Evolutionary conservation across 2,329 filamentous ascomycete species (phyloP).

Genomic region (Colletotrichum tofieldiae): DNA sequence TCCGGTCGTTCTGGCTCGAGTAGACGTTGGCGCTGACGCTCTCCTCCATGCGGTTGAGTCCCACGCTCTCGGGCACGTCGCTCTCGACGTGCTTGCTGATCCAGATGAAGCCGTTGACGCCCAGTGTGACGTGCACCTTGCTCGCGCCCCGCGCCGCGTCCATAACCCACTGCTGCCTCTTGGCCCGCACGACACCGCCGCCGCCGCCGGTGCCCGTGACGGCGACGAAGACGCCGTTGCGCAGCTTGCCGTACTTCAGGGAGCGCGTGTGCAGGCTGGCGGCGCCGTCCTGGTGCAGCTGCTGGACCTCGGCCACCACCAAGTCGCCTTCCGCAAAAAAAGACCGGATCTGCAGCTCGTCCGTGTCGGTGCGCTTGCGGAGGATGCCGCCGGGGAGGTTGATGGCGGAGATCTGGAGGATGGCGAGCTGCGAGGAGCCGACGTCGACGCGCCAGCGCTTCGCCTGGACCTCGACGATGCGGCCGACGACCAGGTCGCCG

Average conservation of each 20-base stretch:
- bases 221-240: conserved; percentile 91
- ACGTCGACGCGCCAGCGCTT: conserved; percentile 97
- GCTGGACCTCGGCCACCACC: conserved; percentile 94
- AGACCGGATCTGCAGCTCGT: conserved; percentile 96
- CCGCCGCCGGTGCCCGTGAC: conserved; percentile 88
- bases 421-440: conserved; percentile 86
- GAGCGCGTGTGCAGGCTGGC: conserved; percentile 91
- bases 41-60: conserved; percentile 92
- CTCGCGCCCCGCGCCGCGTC: conserved; percentile 69
- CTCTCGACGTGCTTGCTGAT: conserved; percentile 86
- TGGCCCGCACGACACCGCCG: conserved; percentile 85
- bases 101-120: conserved; percentile 98
- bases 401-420: conserved; percentile 88
- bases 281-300: conserved; percentile 86
- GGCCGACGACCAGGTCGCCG: conserved; percentile 93
- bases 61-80: conserved; percentile 70
- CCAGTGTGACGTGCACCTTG: conserved; percentile 88
- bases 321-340: conserved; percentile 98
- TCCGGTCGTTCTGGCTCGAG: conserved; percentile 93
- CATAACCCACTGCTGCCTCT: conserved; percentile 91
- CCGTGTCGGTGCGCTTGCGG: conserved; percentile 91
- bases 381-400: conserved; percentile 96
- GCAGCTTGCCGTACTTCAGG: conserved; percentile 93
- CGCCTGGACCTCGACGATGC: conserved; percentile 95
- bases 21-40: conserved; percentile 89